Base-by-base conservation (phyloP, 2,329 filamentous ascomycete species). In the Chrysosporium queenslandicum region DNA sequence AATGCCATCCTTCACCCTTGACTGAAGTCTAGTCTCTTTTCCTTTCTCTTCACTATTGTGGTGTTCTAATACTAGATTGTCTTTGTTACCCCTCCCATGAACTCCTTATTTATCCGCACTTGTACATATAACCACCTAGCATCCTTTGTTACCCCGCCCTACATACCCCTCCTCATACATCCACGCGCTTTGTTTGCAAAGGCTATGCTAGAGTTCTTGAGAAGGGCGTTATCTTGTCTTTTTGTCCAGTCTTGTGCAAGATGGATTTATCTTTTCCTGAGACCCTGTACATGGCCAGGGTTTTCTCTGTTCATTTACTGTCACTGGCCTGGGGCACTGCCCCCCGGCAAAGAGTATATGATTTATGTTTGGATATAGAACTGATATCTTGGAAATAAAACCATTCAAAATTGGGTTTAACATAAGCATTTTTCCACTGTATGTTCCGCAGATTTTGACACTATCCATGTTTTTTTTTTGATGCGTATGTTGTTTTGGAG, bases 111-210 rank as follows among this genome's bases (percentile, higher is more conserved):
- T n/a, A 16, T 25, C 36, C 37, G 37, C 37, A 18, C 40, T 9
- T 43, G 40, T 43, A 43, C 23, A 43, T 43, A 43, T 43, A 43
- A 43, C 40, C 40, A 25, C 23, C 40, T n/a, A 9, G 40, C 27
- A 45, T 12, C 23, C 2, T 11, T 16, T 45, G 6, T n/a, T 32
- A 45, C 42, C 42, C 42, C 23, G 23, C 40, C 3, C 4, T 42
- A 42, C 27, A 45, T 30, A 29, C 42, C 42, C 42, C 27, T 45
- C 42, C 27, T 32, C 16, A 30, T 32, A 32, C 27, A 20, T 21
- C 16, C 23, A 20, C 11, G 11, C 42, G 32, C 6, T 2, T 30
- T 30, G 30, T 32, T 41, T 23, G 5, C 42, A 32, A 11, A 32
- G 42, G 25, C 3, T 30, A 20, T 45, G 42, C 11, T 45, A 45